Evolutionary conservation across 805 yeast species (phyloP).

Genomic region (Starmerella stigmatis): DNA sequence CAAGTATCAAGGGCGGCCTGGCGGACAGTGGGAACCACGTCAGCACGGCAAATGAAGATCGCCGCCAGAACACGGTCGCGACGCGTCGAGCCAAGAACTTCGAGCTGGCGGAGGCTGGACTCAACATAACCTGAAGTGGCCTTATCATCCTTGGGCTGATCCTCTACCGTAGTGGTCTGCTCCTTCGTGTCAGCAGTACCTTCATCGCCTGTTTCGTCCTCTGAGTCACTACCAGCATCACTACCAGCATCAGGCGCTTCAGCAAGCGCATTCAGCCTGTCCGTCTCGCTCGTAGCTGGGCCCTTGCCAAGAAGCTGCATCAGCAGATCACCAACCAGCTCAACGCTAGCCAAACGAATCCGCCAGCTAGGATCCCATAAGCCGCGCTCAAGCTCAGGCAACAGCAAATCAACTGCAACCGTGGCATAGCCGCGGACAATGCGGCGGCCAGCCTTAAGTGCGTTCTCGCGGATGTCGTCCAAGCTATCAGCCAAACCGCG

Average conservation of each 20-base stretch:
- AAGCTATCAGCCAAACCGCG: slow-evolving; percentile 82
- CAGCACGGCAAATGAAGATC: slow-evolving; percentile 90
- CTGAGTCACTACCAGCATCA: slow-evolving; percentile 33
- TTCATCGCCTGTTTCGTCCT: no score
- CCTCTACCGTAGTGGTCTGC: slow-evolving; percentile 2
- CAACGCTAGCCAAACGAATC: slow-evolving; percentile 86
- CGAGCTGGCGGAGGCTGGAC: slow-evolving; percentile 32
- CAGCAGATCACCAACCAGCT: slow-evolving; percentile 85
- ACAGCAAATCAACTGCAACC: slow-evolving; percentile 80
- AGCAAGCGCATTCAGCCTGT: slow-evolving; percentile 23
- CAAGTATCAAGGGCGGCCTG: slow-evolving; percentile 86
- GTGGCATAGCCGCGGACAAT: slow-evolving; percentile 85
- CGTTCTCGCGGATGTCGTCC: slow-evolving; percentile 78
- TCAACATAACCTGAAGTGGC: slow-evolving; percentile 12
- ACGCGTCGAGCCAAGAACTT: slow-evolving; percentile 74
- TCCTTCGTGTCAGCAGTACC: no score
- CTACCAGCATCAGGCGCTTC: slow-evolving; percentile 33
- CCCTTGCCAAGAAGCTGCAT: slow-evolving; percentile 81
- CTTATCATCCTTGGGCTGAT: slow-evolving; percentile 31
- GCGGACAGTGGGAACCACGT: slow-evolving; percentile 76
- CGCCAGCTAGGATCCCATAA: slow-evolving; percentile 71
- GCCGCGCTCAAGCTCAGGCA: slow-evolving; percentile 91
- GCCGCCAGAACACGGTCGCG: slow-evolving; percentile 77
- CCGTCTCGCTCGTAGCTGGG: slow-evolving; percentile 28
- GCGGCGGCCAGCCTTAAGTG: slow-evolving; percentile 85